Evolutionary conservation across 768 basidiomycete genomes (phyloP), one percentile per base, ranked within the genome.

Genomic region (Tephrocybe sp.): DNA sequence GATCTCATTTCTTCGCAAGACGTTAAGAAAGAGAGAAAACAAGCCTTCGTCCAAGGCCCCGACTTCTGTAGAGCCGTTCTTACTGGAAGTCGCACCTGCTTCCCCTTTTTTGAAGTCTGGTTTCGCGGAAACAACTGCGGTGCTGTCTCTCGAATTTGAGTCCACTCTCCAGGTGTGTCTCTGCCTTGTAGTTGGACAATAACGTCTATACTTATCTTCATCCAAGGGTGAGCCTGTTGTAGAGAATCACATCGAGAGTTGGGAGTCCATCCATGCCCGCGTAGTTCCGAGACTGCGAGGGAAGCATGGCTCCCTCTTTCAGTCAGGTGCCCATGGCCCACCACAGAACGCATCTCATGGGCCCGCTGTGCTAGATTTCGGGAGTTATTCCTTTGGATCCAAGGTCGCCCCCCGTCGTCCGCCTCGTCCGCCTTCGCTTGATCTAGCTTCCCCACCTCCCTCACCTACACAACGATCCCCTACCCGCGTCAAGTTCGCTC

Each of bases 11-110:
- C 59, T 76, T 44, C 70, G 70, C 41, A 69, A 66, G 42, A 59
- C 66, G 11, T 74, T 72, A 71, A 67, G 59, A 55, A 74, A 64
- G 57, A 69, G 64, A 59, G 67, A 66, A 30, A 56, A 55, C 6
- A 67, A 69, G 45, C 22, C 52, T 1, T 44, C 54, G 19, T 52
- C 60, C 19, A 56, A 41, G 26, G 19, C 26, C 15, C 35, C 36
- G 9, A 24, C 46, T 28, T 9, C 22, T 24, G 30, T 36, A n/a
- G 46, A 51, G 26, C 48, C 46, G 18, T 26, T 27, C 15, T 22
- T 21, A 9, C n/a, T 35, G 40, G 44, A 50, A 18, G 35, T 19
- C 25, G 25, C 44, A 16, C 25, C 55, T 21, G 24, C 19, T 8
- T 51, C 56, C 28, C 47, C 47, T 34, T 21, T 27, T 19, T 28